phyloP scores from a whole-genome alignment of 768 basidiomycete genomes.

The Fibroporia radiculosa region DNA sequence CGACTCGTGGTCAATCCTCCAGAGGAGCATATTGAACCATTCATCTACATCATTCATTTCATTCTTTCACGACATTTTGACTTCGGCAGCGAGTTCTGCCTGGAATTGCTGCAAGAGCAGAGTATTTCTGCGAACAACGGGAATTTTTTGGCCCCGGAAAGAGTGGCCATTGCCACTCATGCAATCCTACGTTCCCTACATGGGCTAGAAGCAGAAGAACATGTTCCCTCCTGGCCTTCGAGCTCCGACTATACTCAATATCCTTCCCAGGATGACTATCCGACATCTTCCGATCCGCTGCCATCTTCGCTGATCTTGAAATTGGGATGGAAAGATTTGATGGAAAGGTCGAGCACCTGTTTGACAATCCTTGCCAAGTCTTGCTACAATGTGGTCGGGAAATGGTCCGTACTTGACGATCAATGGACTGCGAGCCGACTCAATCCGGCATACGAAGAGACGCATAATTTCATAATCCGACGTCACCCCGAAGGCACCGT shows the following conservation, averaged over 20 bases:
- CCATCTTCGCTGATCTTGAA: slow-evolving; percentile 49
- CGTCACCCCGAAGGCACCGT: slow-evolving; percentile 58
- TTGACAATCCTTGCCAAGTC: slow-evolving; percentile 48
- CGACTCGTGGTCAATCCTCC: slow-evolving; percentile 50
- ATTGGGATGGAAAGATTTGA: slow-evolving; percentile 63
- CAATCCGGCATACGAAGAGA: slow-evolving; percentile 58
- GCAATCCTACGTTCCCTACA: slow-evolving; percentile 70
- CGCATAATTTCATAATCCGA: slow-evolving; percentile 57
- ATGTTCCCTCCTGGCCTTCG: slow-evolving; percentile 73
- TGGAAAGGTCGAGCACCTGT: slow-evolving; percentile 54
- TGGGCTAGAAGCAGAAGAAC: slow-evolving; percentile 62
- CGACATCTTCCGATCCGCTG: slow-evolving; percentile 57
- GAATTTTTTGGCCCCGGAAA: slow-evolving; percentile 54
- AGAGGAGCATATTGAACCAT: slow-evolving; percentile 72
- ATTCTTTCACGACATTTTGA: slow-evolving; percentile 79
- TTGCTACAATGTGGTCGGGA: slow-evolving; percentile 58
- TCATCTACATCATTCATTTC: slow-evolving; percentile 76
- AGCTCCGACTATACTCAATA: slow-evolving; percentile 55
- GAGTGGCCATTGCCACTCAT: slow-evolving; percentile 65
- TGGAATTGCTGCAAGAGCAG: slow-evolving; percentile 75
- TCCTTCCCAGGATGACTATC: slow-evolving; percentile 57
- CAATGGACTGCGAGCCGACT: slow-evolving; percentile 65
- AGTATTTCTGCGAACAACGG: slow-evolving; percentile 35
- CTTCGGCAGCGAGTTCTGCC: slow-evolving; percentile 72
- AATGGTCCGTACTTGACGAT: slow-evolving; percentile 81